Evolutionary conservation across 805 yeast species (phyloP), one percentile per base, ranked within the genome.

Genomic region (Candida yuanshanica): DNA sequence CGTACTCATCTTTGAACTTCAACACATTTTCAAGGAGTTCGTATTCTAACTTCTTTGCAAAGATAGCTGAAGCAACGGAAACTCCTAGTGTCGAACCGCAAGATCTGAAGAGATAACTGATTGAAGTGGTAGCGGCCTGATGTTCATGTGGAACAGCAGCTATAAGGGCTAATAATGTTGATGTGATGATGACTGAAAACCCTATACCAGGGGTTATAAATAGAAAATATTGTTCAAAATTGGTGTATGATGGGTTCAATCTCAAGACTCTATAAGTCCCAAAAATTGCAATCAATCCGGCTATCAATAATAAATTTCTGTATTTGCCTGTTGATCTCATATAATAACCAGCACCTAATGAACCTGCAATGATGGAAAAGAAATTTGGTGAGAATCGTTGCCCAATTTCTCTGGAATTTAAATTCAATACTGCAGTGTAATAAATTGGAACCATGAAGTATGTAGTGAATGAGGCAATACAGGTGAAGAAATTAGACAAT

Each of bases 31-130:
- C 38, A 1, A 41, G 35, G 27, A 75, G 48, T 27, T 51, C 48
- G 1, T 41, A 33, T 18, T 58, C 52, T 23, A 81, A 62, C 4
- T 69, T 55, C 33, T 64, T 60, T 36, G 75, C 79, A 60, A 82
- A 81, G 18, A 82, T 68, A 5, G 84, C 79, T 5, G 83, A 75
- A 0, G 81, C 83, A 34, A 79, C 57, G 0, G 88, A 67, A 11
- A 79, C 79, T 39, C 85, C 86, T 20, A 79, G 58, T 0, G 84
- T 78, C 1, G 85, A 77, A 0, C 85, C 85, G 14, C 82, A 73
- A 8, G 83, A 72, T 58, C 85, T 69, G 55, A 79, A 79, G 1
- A 83, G 74, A 50, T 80, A 80, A 48, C 77, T 82, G 45, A 80
- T 75, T 4, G 85, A 76, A 0, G 85, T 80, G 1, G 82, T 77